A percentile compares a stretch with the other conserved stretches of the same genome.
These are phyloP conservation scores for Zelopaecilomyces penicillatus DNA, from an alignment of 2,329 filamentous ascomycete genomes.

Conservation along the genomic window DNA sequence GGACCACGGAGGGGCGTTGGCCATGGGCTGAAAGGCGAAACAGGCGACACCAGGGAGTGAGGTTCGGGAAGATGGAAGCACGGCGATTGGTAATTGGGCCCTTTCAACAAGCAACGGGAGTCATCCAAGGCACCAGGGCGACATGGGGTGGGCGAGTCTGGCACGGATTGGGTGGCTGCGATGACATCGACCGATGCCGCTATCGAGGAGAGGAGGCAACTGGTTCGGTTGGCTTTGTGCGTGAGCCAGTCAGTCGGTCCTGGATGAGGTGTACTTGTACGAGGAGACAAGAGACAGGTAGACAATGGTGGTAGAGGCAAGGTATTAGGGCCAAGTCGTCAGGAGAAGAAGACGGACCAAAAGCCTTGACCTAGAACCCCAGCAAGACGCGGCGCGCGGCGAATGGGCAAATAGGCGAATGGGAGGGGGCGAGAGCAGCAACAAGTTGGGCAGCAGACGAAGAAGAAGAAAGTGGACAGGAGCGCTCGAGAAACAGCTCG, in stretches of 20 bases:
- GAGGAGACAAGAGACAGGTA: background rate
- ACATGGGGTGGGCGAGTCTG: constrained; percentile 10
- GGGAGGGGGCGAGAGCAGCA: background rate
- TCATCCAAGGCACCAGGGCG: constrained; percentile 6
- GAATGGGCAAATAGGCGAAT: constrained; percentile 5
- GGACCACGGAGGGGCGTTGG: constrained; percentile 29
- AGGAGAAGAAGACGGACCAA: background rate
- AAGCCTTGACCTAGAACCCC: constrained; percentile 6
- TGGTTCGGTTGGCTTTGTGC: background rate
- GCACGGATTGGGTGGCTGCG: constrained; percentile 8
- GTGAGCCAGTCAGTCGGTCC: background rate
- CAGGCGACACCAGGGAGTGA: constrained; percentile 12
- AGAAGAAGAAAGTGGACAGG: background rate
- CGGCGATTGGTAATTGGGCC: constrained; percentile 9
- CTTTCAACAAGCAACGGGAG: constrained; percentile 6
- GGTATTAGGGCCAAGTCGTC: background rate
- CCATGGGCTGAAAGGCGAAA: constrained; percentile 19
- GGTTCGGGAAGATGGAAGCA: constrained; percentile 12
- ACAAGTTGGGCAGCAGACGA: constrained; percentile 13
- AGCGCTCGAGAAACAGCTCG: constrained; percentile 1
- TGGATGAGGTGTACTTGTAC: background rate
- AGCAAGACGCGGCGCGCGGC: constrained; percentile 6
- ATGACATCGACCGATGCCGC: constrained; percentile 9
- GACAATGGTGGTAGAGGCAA: constrained; percentile 5
- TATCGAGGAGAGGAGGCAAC: background rate